These are phyloP conservation scores for Lactarius akahatsu DNA, from an alignment of 768 basidiomycete genomes.

Conservation along the genomic window DNA sequence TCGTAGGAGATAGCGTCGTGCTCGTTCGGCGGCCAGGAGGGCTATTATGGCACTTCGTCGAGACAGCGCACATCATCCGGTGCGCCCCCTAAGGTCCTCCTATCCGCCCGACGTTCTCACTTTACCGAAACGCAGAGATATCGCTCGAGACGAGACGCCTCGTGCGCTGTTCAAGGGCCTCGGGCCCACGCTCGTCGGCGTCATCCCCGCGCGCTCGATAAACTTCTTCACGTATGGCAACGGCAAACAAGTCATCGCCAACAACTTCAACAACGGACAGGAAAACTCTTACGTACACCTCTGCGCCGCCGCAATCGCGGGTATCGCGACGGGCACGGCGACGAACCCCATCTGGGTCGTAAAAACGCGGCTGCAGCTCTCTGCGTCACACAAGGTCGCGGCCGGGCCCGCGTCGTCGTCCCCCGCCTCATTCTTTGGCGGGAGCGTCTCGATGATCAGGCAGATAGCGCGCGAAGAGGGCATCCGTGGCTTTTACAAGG, in stretches of 20 bases:
- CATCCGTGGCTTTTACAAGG: slow-evolving; percentile 88
- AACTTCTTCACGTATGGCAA: slow-evolving; percentile 99
- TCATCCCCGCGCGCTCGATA: slow-evolving; percentile 93
- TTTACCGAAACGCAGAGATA: slow-evolving; percentile 55
- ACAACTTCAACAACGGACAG: slow-evolving; percentile 70
- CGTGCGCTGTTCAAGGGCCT: slow-evolving; percentile 92
- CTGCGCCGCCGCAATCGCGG: slow-evolving; percentile 79
- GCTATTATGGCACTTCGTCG: slow-evolving; percentile 89
- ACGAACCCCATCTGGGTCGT: slow-evolving; percentile 99
- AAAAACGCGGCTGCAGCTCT: slow-evolving; percentile 91
- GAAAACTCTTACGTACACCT: slow-evolving; percentile 90
- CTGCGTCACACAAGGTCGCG: slow-evolving; percentile 31
- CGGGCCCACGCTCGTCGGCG: slow-evolving; percentile 91
- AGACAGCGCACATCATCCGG: slow-evolving; percentile 90
- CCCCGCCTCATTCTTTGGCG: slow-evolving; percentile 43
- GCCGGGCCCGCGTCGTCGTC: slow-evolving; percentile 5
- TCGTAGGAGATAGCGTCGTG: slow-evolving; percentile 38
- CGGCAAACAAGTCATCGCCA: slow-evolving; percentile 88
- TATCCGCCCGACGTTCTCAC: background rate
- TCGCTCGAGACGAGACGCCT: slow-evolving; percentile 85
- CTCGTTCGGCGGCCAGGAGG: slow-evolving; percentile 43
- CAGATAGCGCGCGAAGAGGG: slow-evolving; percentile 82
- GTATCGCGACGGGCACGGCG: slow-evolving; percentile 80
- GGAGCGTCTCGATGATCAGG: slow-evolving; percentile 61
- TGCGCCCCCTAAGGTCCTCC: slow-evolving; percentile 37